Conservation (phyloP, 345 rosid genomes). For the Arabidopsis suecica region DNA sequence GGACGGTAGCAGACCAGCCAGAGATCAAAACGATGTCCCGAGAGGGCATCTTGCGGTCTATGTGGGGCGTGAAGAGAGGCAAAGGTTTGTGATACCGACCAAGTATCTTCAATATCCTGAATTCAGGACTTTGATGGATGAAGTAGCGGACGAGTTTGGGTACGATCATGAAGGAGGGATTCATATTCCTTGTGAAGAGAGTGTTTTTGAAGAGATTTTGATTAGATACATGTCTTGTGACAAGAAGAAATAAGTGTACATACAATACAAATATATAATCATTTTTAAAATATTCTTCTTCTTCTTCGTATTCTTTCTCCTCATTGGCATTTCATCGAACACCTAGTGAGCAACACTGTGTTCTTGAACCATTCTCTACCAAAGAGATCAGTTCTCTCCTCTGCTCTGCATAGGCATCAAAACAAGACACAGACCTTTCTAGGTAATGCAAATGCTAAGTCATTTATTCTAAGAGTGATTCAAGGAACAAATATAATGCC, state of each 20-base stretch:
- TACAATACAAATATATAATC: neutral
- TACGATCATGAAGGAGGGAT: conserved; percentile 63
- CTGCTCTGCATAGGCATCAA: conserved; percentile 13
- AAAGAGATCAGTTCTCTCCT: conserved; percentile 11
- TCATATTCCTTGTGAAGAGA: conserved; percentile 64
- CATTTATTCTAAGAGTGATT: conserved; percentile 20
- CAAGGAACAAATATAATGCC: conserved; percentile 62
- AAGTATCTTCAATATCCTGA: conserved; percentile 59
- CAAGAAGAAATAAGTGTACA: conserved; percentile 44
- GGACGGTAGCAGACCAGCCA: conserved; percentile 38
- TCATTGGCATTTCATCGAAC: conserved; percentile 7
- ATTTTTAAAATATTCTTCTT: neutral
- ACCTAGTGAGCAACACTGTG: neutral
- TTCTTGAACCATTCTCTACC: conserved; percentile 12
- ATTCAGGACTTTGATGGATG: conserved; percentile 66
- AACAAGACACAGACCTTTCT: conserved; percentile 9
- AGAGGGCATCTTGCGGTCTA: conserved; percentile 71
- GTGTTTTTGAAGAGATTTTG: conserved; percentile 60
- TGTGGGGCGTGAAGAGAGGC: conserved; percentile 52
- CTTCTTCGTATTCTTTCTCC: neutral
- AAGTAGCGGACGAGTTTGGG: conserved; percentile 66
- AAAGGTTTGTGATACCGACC: conserved; percentile 69
- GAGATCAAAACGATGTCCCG: conserved; percentile 44
- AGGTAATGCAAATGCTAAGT: conserved; percentile 21
- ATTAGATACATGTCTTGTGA: conserved; percentile 45